Evolutionary conservation across 2,329 filamentous ascomycete species (phyloP).

Genomic region (Trichophyton benhamiae): DNA sequence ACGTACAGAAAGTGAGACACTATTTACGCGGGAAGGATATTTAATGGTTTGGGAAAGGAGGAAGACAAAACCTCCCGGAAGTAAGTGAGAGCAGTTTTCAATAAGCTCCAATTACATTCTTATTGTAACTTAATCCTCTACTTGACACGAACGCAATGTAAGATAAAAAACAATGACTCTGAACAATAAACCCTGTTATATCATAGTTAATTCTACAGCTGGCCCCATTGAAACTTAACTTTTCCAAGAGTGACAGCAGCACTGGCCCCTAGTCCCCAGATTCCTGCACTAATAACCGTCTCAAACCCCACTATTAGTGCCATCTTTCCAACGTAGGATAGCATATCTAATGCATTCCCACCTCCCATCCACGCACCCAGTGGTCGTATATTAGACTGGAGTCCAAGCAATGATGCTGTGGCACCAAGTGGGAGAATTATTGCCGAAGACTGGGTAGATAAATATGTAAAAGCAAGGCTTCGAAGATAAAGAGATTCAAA

Average conservation of each 20-base stretch:
- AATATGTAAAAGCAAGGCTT: conserved; percentile 27
- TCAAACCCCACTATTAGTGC: conserved; percentile 28
- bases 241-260: conserved; percentile 29
- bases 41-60: conserved; percentile 91
- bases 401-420: conserved; percentile 8
- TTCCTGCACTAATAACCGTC: conserved; percentile 24
- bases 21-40: conserved; percentile 90
- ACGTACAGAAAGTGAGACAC: conserved; percentile 70
- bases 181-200: not conserved
- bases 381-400: conserved; percentile 22
- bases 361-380: conserved; percentile 27
- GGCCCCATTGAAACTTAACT: conserved; percentile 31
- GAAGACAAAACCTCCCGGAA: conserved; percentile 29
- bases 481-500: conserved; percentile 31
- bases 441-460: conserved; percentile 18
- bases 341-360: conserved; percentile 19
- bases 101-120: not conserved
- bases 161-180: not conserved
- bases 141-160: not conserved
- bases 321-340: conserved; percentile 27
- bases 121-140: not conserved
- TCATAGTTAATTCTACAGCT: conserved; percentile 7
- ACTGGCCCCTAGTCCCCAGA: conserved; percentile 29
- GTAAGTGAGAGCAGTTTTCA: not conserved
- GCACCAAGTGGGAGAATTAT: conserved; percentile 12